Conservation (phyloP, 306 rosid genomes). For the Casuarina glauca region DNA sequence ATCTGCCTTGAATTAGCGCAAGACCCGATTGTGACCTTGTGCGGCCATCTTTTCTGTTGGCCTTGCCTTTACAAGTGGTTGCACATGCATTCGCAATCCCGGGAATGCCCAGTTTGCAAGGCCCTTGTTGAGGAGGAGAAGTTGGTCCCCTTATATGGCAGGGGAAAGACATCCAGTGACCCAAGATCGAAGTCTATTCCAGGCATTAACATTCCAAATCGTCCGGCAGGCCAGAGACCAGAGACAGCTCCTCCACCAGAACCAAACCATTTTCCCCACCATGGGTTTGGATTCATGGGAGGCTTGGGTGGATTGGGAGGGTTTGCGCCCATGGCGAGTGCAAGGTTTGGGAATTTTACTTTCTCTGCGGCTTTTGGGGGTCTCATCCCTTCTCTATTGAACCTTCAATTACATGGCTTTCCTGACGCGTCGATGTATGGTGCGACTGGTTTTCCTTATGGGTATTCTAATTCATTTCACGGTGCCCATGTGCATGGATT, state of each 20-base stretch:
- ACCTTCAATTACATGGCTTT: constrained; percentile 70
- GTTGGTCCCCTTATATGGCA: constrained; percentile 81
- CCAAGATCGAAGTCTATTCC: constrained; percentile 81
- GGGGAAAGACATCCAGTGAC: constrained; percentile 82
- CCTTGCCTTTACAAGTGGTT: constrained; percentile 93
- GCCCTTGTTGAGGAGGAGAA: constrained; percentile 79
- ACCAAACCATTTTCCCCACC: constrained; percentile 54
- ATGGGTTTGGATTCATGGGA: constrained; percentile 71
- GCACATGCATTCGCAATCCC: constrained; percentile 69
- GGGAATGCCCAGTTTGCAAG: constrained; percentile 84
- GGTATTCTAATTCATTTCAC: constrained; percentile 60
- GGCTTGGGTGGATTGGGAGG: constrained; percentile 65
- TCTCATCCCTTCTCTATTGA: constrained; percentile 65
- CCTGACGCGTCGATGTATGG: constrained; percentile 63
- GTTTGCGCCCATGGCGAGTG: constrained; percentile 60
- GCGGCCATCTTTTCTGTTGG: constrained; percentile 97
- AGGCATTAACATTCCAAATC: constrained; percentile 62
- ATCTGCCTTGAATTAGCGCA: constrained; percentile 88
- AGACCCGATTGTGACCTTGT: constrained; percentile 79
- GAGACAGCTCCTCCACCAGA: constrained; percentile 84
- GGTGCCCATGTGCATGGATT: constrained; percentile 57
- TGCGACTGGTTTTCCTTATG: constrained; percentile 57
- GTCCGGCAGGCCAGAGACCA: constrained; percentile 81
- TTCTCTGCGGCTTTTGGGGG: constrained; percentile 83
- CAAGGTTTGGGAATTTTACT: constrained; percentile 81